Base-by-base conservation (phyloP, 192 early-diverging fungal genomes). In the Coemansia sp. region DNA sequence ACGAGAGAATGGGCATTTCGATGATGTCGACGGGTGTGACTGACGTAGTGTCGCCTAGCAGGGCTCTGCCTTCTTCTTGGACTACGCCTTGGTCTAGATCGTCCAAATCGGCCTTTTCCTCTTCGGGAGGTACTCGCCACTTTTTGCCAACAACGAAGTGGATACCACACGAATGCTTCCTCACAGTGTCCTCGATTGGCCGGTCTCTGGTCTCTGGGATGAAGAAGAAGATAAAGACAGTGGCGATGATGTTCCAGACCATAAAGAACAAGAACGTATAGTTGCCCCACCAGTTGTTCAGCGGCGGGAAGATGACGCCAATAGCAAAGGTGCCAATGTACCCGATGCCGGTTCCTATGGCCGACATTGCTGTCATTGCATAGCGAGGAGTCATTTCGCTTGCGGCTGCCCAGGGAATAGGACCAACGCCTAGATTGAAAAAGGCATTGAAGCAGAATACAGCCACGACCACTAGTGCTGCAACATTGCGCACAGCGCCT, bases 151-250 rank as follows among this genome's bases (percentile, higher is more conserved):
- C 39, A 8, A 83, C 76, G 6, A 63, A 6, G 26, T 83, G 80
- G 18, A 83, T 75, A 1, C 80, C 80, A 20, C 69, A 75, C 26
- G 80, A 83, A 41, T 83, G 80, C 37, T 75, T 55, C 6, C 67
- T 41, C 6, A 83, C 80, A 3, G 87, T 82, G 14, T 90, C 85
- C 45, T 93, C 91, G 37, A 91, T 75, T 10, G 87, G 88, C 57
- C 87, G 77, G 57, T 92, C 91, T 64, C 87, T 86, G 16, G 91
- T 93, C 83, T 94, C 94, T 0, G 92, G 92, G 12, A 95, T 81
- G 59, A 86, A 88, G 62, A 84, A 71, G 52, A 73, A 82, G 12
- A 89, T 82, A 70, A 92, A 93, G 6, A 87, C 38, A 34, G 84
- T 77, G n/a, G 87, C 87, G 9, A 76, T 55, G 36, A 86, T 79